Base-by-base conservation (phyloP, 2,329 filamentous ascomycete species). In the Calonectria montana region DNA sequence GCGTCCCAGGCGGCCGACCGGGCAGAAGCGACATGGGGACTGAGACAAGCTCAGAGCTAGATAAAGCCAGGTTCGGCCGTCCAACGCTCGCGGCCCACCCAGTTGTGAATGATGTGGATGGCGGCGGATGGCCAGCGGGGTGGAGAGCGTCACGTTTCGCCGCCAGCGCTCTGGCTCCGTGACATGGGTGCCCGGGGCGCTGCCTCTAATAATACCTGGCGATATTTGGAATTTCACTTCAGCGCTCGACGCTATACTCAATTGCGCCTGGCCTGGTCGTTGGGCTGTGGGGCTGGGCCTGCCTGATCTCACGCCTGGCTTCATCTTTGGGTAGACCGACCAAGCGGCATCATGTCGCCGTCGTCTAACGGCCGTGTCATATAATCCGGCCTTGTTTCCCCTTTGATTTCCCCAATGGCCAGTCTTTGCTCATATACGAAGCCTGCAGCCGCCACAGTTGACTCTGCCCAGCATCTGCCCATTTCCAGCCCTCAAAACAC, bases 371-470 rank as follows among this genome's bases (percentile, higher is more conserved):
- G 21, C 31, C 13, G 53, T 37, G 37, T 25, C 13, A 59, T 59
- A 59, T 59, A 59, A 59, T 59, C 37, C 23, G 31, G 37, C 31
- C n/a, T 35, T 35, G 31, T 9, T 15, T 39, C 31, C 27, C 18
- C 31, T 37, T 53, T 31, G 50, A 10, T 55, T 37, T 16, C 8
- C 21, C 39, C 31, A 25, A 37, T 39, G 35, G 53, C 31, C 21
- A n/a, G 53, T 16, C 31, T 39, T 21, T 48, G 21, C 37, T 45
- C 29, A 55, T 59, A 67, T 31, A 67, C 65, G 50, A 67, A 35
- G 27, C 65, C 31, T 67, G 53, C 50, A 67, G 55, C 25, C 43
- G 65, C 50, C 50, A 67, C 50, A 47, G 31, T 59, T 31, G 45
- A 37, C 13, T 13, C 45, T 29, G 37, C 18, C 18, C 35, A 67